Conservation (phyloP, 1,139 yeast species). For the Protomyces inouyei region DNA sequence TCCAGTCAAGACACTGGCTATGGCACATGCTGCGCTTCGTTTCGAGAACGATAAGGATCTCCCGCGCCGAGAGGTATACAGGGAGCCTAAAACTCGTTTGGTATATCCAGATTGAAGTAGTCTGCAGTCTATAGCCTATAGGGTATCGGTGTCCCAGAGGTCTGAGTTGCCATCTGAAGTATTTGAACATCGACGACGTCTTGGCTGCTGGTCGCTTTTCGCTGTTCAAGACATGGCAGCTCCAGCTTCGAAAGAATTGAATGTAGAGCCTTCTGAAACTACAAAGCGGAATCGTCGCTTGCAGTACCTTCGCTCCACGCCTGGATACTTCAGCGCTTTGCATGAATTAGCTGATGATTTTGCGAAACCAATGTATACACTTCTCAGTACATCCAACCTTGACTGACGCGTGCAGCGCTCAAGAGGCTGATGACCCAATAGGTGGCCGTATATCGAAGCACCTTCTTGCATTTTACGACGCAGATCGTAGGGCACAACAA, state of each 20-base stretch:
- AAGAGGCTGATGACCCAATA: neutral
- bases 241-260: no score
- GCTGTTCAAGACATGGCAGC: no score
- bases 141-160: no score
- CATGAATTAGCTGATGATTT: neutral
- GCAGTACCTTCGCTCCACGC: constrained; percentile 1
- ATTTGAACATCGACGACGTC: no score
- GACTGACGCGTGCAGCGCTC: neutral
- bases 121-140: no score
- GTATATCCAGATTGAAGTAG: no score
- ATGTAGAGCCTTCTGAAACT: neutral
- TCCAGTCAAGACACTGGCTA: neutral
- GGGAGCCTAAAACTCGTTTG: no score
- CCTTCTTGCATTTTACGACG: constrained; percentile 4
- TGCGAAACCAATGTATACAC: no score
- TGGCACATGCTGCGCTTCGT: neutral
- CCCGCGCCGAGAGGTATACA: no score
- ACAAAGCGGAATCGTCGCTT: constrained; percentile 3
- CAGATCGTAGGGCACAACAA: neutral
- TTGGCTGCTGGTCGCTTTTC: no score
- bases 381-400: neutral
- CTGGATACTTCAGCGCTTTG: neutral
- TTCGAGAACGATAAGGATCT: no score
- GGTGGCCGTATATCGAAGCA: constrained; percentile 13
- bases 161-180: no score